Conservation (phyloP, 257 asterid genomes). For the Solanum neorickii region DNA sequence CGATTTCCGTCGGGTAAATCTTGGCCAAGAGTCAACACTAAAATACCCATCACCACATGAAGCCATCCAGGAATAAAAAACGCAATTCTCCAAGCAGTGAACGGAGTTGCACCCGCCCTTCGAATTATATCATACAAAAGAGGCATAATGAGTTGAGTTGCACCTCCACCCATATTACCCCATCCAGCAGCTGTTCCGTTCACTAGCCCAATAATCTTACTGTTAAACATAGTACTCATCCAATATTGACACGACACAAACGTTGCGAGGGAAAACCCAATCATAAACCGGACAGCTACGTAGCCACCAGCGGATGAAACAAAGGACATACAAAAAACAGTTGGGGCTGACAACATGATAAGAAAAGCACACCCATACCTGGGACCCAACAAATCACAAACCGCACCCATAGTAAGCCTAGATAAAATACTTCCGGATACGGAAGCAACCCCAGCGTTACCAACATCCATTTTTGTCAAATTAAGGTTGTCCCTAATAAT, state of each 20-base stretch:
- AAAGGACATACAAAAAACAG: conserved; percentile 45
- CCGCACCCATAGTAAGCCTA: conserved; percentile 57
- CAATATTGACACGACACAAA: conserved; percentile 58
- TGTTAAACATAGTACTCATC: conserved; percentile 53
- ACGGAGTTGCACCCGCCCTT: conserved; percentile 29
- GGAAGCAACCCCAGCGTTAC: conserved; percentile 59
- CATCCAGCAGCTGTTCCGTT: conserved; percentile 64
- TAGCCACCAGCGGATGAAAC: conserved; percentile 31
- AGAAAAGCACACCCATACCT: conserved; percentile 52
- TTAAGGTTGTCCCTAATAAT: conserved; percentile 48
- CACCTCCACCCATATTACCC: conserved; percentile 78
- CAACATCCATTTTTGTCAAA: conserved; percentile 33
- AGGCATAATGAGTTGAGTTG: conserved; percentile 61
- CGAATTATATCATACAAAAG: conserved; percentile 31
- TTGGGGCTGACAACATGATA: conserved; percentile 43
- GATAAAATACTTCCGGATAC: conserved; percentile 56
- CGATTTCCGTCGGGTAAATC: conserved; percentile 66
- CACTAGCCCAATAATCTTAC: conserved; percentile 38
- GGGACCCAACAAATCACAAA: conserved; percentile 50
- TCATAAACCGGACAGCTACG: conserved; percentile 48
- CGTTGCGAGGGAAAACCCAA: conserved; percentile 50
- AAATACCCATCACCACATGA: conserved; percentile 44
- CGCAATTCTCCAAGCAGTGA: conserved; percentile 58
- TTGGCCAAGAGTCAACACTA: conserved; percentile 52
- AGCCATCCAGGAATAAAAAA: conserved; percentile 58